Conservation (phyloP, 2,329 filamentous ascomycete genomes). For the Colletotrichum melonis region DNA sequence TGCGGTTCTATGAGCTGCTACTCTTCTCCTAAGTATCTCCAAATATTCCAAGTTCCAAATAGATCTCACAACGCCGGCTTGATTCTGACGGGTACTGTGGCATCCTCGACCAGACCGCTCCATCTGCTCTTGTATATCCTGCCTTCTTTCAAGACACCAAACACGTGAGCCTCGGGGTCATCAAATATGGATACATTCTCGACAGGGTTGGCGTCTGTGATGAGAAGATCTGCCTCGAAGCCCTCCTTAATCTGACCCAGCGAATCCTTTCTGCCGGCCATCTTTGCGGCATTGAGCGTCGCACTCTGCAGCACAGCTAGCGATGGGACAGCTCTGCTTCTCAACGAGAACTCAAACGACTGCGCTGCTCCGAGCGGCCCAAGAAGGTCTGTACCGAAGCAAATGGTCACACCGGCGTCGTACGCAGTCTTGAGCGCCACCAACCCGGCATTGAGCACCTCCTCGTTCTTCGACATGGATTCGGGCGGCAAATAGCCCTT, state of each 20-base stretch:
- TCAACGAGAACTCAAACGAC: constrained; percentile 46
- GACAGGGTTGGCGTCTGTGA: constrained; percentile 64
- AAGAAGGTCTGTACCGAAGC: constrained; percentile 59
- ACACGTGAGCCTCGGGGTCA: constrained; percentile 54
- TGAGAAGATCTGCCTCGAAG: constrained; percentile 63
- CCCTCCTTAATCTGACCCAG: constrained; percentile 63
- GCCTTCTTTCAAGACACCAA: constrained; percentile 67
- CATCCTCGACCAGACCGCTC: constrained; percentile 37
- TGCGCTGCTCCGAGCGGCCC: constrained; percentile 46
- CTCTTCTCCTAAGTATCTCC: no score
- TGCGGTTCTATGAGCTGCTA: no score
- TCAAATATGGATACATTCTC: constrained; percentile 64
- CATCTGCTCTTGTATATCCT: constrained; percentile 48
- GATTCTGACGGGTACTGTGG: constrained; percentile 25
- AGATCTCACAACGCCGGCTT: constrained; percentile 18
- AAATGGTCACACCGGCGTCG: constrained; percentile 65
- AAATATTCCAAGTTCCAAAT: no score
- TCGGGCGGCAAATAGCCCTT: constrained; percentile 56
- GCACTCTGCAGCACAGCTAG: constrained; percentile 44
- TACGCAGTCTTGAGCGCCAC: constrained; percentile 58
- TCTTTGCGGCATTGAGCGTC: constrained; percentile 60
- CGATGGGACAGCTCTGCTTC: constrained; percentile 39
- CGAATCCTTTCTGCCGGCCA: constrained; percentile 56
- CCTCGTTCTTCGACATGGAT: constrained; percentile 59
- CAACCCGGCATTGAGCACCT: constrained; percentile 60